phyloP scores from a whole-genome alignment of 805 yeast species.

The Pichia membranifaciens region DNA sequence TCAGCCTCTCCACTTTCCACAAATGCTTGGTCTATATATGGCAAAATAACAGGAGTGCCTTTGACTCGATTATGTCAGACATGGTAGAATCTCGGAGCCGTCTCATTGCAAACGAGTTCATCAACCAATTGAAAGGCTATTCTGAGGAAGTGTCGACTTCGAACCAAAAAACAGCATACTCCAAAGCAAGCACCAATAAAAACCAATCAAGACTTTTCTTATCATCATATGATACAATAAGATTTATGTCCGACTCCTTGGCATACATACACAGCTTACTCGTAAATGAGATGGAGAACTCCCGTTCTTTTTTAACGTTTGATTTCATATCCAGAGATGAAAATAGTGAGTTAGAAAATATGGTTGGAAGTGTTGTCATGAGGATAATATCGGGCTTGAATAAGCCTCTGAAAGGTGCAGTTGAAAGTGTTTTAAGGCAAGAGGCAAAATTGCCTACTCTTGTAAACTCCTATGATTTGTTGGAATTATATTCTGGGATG shows the following conservation, averaged over 20 bases:
- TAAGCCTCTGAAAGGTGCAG: constrained; percentile 53
- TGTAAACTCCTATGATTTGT: constrained; percentile 53
- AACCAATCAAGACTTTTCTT: constrained; percentile 35
- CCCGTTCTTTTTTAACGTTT: constrained; percentile 53
- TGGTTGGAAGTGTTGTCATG: constrained; percentile 37
- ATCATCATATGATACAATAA: constrained; percentile 70
- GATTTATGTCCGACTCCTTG: constrained; percentile 80
- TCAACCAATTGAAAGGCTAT: constrained; percentile 45
- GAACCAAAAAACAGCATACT: neutral
- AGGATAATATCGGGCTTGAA: constrained; percentile 49
- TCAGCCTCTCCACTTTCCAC: constrained; percentile 24
- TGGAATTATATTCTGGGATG: constrained; percentile 68
- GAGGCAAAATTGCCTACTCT: constrained; percentile 54
- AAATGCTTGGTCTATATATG: constrained; percentile 27
- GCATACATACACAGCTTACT: constrained; percentile 84
- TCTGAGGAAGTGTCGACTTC: constrained; percentile 16
- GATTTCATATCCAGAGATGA: constrained; percentile 19
- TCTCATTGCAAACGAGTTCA: constrained; percentile 59
- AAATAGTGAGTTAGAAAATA: constrained; percentile 19
- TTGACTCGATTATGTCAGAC: constrained; percentile 53
- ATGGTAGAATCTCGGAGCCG: constrained; percentile 69
- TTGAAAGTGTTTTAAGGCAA: constrained; percentile 63
- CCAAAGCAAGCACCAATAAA: constrained; percentile 30
- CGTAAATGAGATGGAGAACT: constrained; percentile 79
- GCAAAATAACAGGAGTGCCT: constrained; percentile 39